Evolutionary conservation across 129 eudicot species (phyloP).

Genomic region (Deinandra increscens): DNA sequence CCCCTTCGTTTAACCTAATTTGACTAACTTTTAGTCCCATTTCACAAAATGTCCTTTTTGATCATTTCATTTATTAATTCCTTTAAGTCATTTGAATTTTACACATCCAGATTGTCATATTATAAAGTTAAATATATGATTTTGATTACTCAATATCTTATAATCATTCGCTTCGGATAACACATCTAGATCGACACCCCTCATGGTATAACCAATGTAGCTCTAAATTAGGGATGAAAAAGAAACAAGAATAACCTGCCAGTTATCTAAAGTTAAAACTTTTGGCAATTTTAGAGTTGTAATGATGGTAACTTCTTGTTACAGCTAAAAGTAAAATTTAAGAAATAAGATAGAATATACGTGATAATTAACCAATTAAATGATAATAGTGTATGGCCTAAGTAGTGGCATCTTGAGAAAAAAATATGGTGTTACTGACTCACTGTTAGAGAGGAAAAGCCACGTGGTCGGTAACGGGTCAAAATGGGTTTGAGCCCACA

Average conservation of each 20-base stretch:
- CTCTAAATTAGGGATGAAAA: background rate
- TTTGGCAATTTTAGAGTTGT: no score
- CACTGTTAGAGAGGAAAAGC: background rate
- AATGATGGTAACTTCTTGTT: slow-evolving; percentile 5
- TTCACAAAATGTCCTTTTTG: no score
- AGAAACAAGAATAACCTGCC: background rate
- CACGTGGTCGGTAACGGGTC: background rate
- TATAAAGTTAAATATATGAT: background rate
- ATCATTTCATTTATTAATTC: background rate
- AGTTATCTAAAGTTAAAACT: background rate
- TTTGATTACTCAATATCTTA: background rate
- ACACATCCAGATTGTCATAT: background rate
- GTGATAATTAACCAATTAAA: background rate
- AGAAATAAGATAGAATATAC: background rate
- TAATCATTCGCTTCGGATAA: background rate
- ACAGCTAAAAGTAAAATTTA: slow-evolving; percentile 4
- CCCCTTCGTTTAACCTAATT: no score
- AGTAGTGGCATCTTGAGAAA: background rate
- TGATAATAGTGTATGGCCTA: background rate
- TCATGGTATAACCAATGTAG: background rate
- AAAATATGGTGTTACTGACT: no score
- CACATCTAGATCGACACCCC: background rate
- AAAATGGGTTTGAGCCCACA: background rate
- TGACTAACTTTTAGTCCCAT: background rate
- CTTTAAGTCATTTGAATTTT: background rate